These are phyloP conservation scores for Oidium heveae DNA, from an alignment of 2,329 filamentous ascomycete genomes.

Conservation along the genomic window DNA sequence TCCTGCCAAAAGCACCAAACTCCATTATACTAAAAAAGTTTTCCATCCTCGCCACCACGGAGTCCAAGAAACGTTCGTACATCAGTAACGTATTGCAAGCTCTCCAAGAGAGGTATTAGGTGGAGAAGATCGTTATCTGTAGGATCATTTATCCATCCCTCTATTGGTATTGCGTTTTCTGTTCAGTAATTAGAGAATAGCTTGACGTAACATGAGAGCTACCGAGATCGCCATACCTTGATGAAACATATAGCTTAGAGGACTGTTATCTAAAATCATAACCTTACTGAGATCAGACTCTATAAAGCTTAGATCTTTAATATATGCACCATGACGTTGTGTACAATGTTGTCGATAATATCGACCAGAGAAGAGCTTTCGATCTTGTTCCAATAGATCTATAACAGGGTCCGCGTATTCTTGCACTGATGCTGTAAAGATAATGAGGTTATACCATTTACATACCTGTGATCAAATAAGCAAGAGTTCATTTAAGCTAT, in stretches of 20 bases:
- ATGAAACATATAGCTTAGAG: conserved; percentile 94
- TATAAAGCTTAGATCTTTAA: conserved; percentile 89
- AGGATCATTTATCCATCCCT: conserved; percentile 97
- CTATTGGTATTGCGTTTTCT: conserved; percentile 98
- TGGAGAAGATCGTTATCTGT: conserved; percentile 90
- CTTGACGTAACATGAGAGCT: background rate
- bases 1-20: no score
- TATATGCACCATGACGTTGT: conserved; percentile 82
- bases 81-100: conserved; percentile 87
- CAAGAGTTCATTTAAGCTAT: background rate
- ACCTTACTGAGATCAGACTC: conserved; percentile 94
- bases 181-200: conserved; percentile 3
- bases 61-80: conserved; percentile 75
- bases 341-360: conserved; percentile 98
- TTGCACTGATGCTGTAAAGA: conserved; percentile 93
- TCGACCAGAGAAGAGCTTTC: conserved; percentile 81
- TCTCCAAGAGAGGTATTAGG: conserved; percentile 76
- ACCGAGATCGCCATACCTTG: conserved; percentile 39
- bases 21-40: conserved; percentile 13
- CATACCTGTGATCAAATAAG: conserved; percentile 30
- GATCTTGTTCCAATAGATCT: conserved; percentile 90
- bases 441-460: conserved; percentile 94
- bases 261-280: conserved; percentile 97
- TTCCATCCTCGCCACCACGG: conserved; percentile 58
- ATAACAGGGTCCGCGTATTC: conserved; percentile 98